A percentile compares a stretch with the other conserved stretches of the same genome.
Evolutionary conservation across 768 basidiomycete species (phyloP).

Genomic region (Dacryopinax primogenitus): DNA sequence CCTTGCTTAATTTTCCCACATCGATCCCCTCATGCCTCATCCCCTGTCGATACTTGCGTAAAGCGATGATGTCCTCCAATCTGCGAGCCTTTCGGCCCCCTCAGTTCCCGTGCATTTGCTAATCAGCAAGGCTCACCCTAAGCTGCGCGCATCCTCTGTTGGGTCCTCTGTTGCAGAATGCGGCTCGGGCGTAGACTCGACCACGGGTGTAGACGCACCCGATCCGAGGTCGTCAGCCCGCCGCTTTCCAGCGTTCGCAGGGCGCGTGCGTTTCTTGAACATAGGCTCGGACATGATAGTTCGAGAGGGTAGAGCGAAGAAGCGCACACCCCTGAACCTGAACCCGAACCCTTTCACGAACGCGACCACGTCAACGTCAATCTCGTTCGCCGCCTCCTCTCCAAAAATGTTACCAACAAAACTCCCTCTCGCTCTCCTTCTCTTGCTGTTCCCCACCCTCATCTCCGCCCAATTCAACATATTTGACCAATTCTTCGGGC

Average conservation of each 20-base stretch:
- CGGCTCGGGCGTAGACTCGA: conserved; percentile 4
- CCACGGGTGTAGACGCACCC: background rate
- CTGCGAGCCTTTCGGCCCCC: conserved; percentile 29
- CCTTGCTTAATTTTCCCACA: conserved; percentile 66
- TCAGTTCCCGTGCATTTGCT: conserved; percentile 19
- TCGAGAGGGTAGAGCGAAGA: background rate
- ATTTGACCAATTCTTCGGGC: conserved; percentile 64
- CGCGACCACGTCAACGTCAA: conserved; percentile 5
- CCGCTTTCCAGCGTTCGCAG: conserved; percentile 22
- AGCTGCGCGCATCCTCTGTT: conserved; percentile 10
- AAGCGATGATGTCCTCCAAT: conserved; percentile 69
- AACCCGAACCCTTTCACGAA: background rate
- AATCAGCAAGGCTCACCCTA: conserved; percentile 3
- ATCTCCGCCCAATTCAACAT: conserved; percentile 60
- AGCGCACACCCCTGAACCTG: background rate
- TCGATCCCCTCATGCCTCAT: conserved; percentile 74
- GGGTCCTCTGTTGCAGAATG: conserved; percentile 7
- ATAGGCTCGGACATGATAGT: conserved; percentile 16
- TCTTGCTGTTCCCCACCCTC: conserved; percentile 29
- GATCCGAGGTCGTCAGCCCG: conserved; percentile 12
- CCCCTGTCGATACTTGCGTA: conserved; percentile 50
- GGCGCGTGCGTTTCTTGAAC: conserved; percentile 32
- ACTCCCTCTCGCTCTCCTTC: conserved; percentile 19
- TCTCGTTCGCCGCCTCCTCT: background rate
- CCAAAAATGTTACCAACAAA: background rate